These are phyloP conservation scores for Pilaira anomala DNA, from an alignment of 192 early-diverging fungal species.

Conservation along the genomic window DNA sequence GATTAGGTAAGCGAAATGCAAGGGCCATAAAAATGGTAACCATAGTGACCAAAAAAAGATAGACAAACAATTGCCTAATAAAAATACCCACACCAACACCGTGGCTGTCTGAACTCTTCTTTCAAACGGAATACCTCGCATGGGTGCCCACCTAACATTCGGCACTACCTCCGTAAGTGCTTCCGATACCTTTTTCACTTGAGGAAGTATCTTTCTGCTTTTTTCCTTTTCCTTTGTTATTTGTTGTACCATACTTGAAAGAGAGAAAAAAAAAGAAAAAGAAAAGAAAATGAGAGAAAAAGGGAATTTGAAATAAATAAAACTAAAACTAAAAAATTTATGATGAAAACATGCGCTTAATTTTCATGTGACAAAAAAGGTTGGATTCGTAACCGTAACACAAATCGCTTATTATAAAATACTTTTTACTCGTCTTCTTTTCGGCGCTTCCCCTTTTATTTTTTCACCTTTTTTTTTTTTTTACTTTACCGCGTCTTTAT, in stretches of 20 bases:
- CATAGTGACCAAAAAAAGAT: constrained; percentile 62
- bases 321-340: background rate
- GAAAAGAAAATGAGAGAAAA: background rate
- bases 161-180: background rate
- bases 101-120: constrained; percentile 66
- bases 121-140: constrained; percentile 48
- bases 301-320: background rate
- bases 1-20: constrained; percentile 69
- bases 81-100: constrained; percentile 60
- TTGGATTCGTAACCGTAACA: too few relatives aligned
- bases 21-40: constrained; percentile 47
- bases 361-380: too few relatives aligned
- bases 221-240: background rate
- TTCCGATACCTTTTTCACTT: constrained; percentile 2
- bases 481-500: too few relatives aligned
- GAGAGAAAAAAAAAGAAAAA: too few relatives aligned
- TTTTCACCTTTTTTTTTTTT: too few relatives aligned
- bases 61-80: constrained; percentile 48
- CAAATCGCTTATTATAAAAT: too few relatives aligned
- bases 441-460: too few relatives aligned
- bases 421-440: too few relatives aligned
- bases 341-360: too few relatives aligned
- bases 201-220: background rate
- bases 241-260: background rate
- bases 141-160: constrained; percentile 11